Evolutionary conservation across 257 asterid species (phyloP).

Genomic region (Capsicum baccatum): DNA sequence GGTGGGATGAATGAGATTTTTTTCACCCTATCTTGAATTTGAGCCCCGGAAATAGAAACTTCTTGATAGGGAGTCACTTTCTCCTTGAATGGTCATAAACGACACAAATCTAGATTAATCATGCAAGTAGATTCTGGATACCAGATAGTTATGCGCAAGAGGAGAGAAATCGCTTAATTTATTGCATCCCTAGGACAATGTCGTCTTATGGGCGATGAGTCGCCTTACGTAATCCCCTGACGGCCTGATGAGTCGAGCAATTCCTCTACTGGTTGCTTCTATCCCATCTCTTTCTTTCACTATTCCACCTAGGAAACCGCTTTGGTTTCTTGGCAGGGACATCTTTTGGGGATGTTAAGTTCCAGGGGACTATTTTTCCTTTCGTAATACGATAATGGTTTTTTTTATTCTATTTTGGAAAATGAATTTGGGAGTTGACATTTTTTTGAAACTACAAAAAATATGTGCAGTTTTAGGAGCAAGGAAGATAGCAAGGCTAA

Average conservation of each 20-base stretch:
- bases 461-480: slow-evolving; percentile 36
- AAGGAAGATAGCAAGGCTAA: slow-evolving; percentile 14
- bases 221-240: too few relatives aligned
- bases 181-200: background rate
- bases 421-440: background rate
- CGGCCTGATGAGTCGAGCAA: background rate
- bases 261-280: background rate
- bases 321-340: too few relatives aligned
- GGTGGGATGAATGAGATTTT: background rate
- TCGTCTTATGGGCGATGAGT: too few relatives aligned
- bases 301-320: too few relatives aligned
- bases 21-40: background rate
- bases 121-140: background rate
- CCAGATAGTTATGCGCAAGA: background rate
- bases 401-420: background rate
- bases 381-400: background rate
- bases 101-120: background rate
- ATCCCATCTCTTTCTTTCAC: background rate
- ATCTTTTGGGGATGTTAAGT: background rate
- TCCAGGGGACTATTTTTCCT: background rate
- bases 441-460: background rate
- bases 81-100: background rate
- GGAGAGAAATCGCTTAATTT: too few relatives aligned
- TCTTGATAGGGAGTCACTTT: background rate
- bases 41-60: background rate